A percentile compares a stretch with the other conserved stretches of the same genome.
These are phyloP conservation scores for Russula sp. DNA, from an alignment of 768 basidiomycete species.

Conservation along the genomic window DNA sequence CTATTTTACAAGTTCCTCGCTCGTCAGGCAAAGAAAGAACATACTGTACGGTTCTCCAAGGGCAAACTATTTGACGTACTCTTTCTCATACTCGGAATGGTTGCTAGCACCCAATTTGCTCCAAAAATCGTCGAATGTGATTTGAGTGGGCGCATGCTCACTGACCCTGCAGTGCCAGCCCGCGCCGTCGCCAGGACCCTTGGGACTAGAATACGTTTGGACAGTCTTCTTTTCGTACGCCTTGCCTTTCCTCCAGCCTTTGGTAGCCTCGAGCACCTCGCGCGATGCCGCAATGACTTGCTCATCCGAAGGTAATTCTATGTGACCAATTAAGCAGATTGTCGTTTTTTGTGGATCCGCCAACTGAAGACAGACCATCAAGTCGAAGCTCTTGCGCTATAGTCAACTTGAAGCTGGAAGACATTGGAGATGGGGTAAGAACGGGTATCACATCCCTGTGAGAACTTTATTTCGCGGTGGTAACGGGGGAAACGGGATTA, in stretches of 20 bases:
- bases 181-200: slow-evolving; percentile 53
- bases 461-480: not conserved
- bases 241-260: slow-evolving; percentile 68
- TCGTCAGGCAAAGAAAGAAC: not conserved
- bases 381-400: slow-evolving; percentile 40
- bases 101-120: slow-evolving; percentile 54
- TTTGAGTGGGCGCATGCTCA: slow-evolving; percentile 61
- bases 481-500: not conserved
- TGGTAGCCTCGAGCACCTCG: slow-evolving; percentile 54
- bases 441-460: not conserved
- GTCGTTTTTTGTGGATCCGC: not conserved
- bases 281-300: slow-evolving; percentile 51
- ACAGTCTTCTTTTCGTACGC: slow-evolving; percentile 53
- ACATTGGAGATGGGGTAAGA: slow-evolving; percentile 26
- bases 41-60: not conserved
- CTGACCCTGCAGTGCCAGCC: slow-evolving; percentile 69
- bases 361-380: slow-evolving; percentile 37
- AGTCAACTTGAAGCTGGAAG: slow-evolving; percentile 37
- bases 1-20: slow-evolving; percentile 38
- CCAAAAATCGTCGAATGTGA: slow-evolving; percentile 74
- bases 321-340: not conserved
- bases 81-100: slow-evolving; percentile 66
- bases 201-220: slow-evolving; percentile 53
- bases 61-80: slow-evolving; percentile 44
- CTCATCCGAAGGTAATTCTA: slow-evolving; percentile 64